phyloP scores from a whole-genome alignment of 2,329 filamentous ascomycete genomes.

The Ceratocystiopsis minuta region DNA sequence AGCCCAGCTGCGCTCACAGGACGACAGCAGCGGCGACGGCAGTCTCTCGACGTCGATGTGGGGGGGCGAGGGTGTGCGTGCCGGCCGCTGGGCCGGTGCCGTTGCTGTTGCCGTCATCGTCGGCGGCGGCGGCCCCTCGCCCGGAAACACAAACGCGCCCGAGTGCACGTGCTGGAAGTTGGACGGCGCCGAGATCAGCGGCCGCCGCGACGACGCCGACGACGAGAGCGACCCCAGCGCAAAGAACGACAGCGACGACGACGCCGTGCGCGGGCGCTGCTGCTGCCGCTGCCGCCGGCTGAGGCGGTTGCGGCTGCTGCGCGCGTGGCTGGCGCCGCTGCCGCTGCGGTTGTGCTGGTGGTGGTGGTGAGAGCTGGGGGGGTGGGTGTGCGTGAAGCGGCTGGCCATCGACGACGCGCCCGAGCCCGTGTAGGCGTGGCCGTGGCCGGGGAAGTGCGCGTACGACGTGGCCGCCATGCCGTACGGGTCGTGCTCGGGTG shows the following conservation, averaged over 20 bases:
- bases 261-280: constrained; percentile 13
- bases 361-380: neutral
- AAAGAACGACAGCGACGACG: constrained; percentile 16
- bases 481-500: too few species aligned
- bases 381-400: neutral
- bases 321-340: neutral
- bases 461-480: constrained; percentile 7
- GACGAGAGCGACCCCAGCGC: constrained; percentile 12
- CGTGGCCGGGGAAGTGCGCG: neutral
- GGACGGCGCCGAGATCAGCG: constrained; percentile 38
- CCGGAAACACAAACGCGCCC: constrained; percentile 6
- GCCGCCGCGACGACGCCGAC: constrained; percentile 23
- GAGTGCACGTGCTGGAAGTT: constrained; percentile 42
- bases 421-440: neutral
- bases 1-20: constrained; percentile 22
- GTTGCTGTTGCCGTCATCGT: constrained; percentile 5
- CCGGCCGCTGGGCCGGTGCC: neutral
- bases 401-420: neutral
- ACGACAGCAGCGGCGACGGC: constrained; percentile 34
- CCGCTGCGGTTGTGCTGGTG: neutral
- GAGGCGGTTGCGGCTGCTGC: neutral
- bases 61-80: constrained; percentile 10
- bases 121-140: neutral
- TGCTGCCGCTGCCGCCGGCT: neutral
- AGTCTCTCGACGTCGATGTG: constrained; percentile 38